Percentiles rank a stretch among this genome's conserved stretches.
phyloP scores from a whole-genome alignment of 371 early-diverging fungal genomes.

The Coemansia sp. region DNA sequence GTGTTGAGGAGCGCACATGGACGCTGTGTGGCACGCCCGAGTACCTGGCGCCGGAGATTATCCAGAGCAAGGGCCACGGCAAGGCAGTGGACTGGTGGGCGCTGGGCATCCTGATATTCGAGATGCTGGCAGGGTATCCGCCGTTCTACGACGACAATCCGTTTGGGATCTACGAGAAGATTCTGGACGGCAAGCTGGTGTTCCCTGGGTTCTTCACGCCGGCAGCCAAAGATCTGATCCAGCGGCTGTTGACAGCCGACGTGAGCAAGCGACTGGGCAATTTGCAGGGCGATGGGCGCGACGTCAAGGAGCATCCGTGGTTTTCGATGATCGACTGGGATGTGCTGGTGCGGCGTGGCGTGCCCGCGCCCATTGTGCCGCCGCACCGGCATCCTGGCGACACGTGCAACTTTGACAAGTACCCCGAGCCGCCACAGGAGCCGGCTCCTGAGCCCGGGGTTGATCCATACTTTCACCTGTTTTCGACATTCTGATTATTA shows the following conservation, averaged over 20 bases:
- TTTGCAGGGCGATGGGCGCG: conserved; percentile 70
- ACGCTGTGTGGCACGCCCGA: conserved; percentile 99
- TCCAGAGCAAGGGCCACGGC: conserved; percentile 91
- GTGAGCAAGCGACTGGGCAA: conserved; percentile 91
- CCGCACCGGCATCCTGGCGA: conserved; percentile 84
- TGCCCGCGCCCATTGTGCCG: conserved; percentile 91
- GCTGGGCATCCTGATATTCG: conserved; percentile 94
- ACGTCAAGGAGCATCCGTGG: conserved; percentile 87
- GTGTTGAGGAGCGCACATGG: conserved; percentile 92
- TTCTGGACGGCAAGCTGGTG: conserved; percentile 79
- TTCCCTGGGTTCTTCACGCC: conserved; percentile 92
- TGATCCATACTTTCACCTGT: conserved; percentile 52
- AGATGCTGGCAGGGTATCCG: conserved; percentile 92
- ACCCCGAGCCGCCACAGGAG: conserved; percentile 66
- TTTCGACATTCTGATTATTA: conserved; percentile 46
- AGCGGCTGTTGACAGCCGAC: conserved; percentile 85
- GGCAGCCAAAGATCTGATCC: conserved; percentile 88
- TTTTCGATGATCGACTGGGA: conserved; percentile 94
- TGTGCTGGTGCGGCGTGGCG: conserved; percentile 64
- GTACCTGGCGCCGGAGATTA: conserved; percentile 98
- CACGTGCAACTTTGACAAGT: conserved; percentile 92
- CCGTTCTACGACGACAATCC: conserved; percentile 98
- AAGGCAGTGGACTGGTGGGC: conserved; percentile 99
- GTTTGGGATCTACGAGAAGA: conserved; percentile 90
- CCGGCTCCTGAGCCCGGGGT: conserved; percentile 54